A percentile compares a stretch with the other conserved stretches of the same genome.
Evolutionary conservation across 805 yeast species (phyloP).

Genomic region (Limtongia smithiae): DNA sequence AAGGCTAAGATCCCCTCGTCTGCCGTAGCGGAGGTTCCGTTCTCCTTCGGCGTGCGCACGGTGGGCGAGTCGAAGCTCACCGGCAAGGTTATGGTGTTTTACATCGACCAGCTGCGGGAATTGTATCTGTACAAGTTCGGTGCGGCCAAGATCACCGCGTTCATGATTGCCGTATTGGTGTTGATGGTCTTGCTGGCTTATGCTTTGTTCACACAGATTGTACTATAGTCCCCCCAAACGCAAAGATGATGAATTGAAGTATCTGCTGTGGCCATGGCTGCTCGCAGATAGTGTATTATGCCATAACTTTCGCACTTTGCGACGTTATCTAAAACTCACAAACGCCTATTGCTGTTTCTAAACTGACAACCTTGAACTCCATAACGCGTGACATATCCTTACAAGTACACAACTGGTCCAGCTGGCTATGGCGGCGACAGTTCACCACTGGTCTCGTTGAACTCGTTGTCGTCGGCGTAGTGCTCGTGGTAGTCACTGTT

Average conservation of each 20-base stretch:
- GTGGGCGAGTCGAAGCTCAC: constrained; percentile 52
- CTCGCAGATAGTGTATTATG: too few species aligned
- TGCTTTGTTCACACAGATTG: not conserved
- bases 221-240: too few species aligned
- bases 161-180: constrained; percentile 34
- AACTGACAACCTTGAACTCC: too few species aligned
- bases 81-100: constrained; percentile 49
- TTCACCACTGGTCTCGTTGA: not conserved
- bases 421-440: not conserved
- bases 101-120: constrained; percentile 47
- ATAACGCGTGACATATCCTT: not conserved
- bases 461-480: constrained; percentile 8
- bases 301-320: too few species aligned
- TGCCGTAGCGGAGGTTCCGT: constrained; percentile 48
- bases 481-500: constrained; percentile 10
- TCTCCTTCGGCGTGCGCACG: constrained; percentile 52
- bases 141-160: constrained; percentile 38
- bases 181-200: constrained; percentile 2
- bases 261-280: too few species aligned
- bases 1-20: constrained; percentile 43
- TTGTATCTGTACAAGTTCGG: constrained; percentile 48
- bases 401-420: not conserved
- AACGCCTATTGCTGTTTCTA: too few species aligned
- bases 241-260: too few species aligned
- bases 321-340: too few species aligned